Conservation (phyloP, 768 basidiomycete species). For the Candolleomyces eurysporus region DNA sequence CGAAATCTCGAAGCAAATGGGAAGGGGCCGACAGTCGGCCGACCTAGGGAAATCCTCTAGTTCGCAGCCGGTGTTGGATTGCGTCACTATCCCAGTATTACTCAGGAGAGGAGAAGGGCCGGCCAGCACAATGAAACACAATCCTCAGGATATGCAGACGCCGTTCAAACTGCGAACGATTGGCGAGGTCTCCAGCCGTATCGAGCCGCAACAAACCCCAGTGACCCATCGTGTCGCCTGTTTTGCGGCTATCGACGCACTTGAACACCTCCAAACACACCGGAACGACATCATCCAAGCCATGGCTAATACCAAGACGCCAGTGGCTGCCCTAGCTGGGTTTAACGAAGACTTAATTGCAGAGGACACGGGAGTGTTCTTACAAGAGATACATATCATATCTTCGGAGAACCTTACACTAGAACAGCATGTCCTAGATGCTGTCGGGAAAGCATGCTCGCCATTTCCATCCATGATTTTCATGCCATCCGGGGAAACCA, state of each 20-base stretch:
- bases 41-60: no score
- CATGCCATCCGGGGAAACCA: neutral
- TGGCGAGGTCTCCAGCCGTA: no score
- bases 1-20: no score
- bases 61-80: no score
- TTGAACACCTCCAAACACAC: neutral
- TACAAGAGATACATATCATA: neutral
- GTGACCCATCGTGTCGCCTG: neutral
- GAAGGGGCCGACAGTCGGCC: no score
- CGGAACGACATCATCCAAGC: neutral
- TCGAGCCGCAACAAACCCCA: no score
- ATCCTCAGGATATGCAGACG: no score
- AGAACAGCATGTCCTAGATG: neutral
- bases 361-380: neutral
- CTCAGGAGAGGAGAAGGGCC: no score
- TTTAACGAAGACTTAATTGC: neutral
- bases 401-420: neutral
- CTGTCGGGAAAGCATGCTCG: neutral
- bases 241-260: neutral
- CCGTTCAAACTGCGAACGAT: no score
- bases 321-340: neutral
- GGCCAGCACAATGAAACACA: no score
- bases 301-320: neutral
- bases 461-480: no score
- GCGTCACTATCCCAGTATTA: no score